phyloP scores from a whole-genome alignment of 106 monocot species.

The Iris macrosiphon region DNA sequence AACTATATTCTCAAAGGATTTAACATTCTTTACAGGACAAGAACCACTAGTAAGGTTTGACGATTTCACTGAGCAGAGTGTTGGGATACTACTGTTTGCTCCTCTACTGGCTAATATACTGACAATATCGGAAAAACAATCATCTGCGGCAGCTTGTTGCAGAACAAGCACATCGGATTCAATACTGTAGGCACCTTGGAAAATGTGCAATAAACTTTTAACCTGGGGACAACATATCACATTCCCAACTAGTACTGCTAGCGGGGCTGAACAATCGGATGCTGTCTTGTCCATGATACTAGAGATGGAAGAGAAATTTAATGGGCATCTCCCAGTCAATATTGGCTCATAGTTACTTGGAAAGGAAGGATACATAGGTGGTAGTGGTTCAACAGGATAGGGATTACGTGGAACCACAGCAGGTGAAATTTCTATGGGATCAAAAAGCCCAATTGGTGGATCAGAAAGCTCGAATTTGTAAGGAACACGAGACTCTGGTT shows the following conservation, averaged over 20 bases:
- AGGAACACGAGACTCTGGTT: slow-evolving; percentile 34
- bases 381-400: slow-evolving; percentile 67
- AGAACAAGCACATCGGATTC: slow-evolving; percentile 49
- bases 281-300: slow-evolving; percentile 75
- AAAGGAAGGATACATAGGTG: slow-evolving; percentile 95
- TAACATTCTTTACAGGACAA: slow-evolving; percentile 78
- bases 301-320: slow-evolving; percentile 80
- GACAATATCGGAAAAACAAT: slow-evolving; percentile 88
- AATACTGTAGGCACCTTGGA: slow-evolving; percentile 60
- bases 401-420: slow-evolving; percentile 61
- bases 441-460: slow-evolving; percentile 77
- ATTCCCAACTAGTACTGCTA: slow-evolving; percentile 79
- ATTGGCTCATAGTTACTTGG: slow-evolving; percentile 82
- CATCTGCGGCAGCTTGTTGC: slow-evolving; percentile 42
- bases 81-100: slow-evolving; percentile 68
- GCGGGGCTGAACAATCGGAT: slow-evolving; percentile 87
- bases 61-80: slow-evolving; percentile 61
- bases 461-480: slow-evolving; percentile 73
- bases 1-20: slow-evolving; percentile 73
- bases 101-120: slow-evolving; percentile 82
- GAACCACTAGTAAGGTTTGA: slow-evolving; percentile 77
- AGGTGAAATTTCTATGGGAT: slow-evolving; percentile 92
- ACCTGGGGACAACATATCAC: slow-evolving; percentile 98
- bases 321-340: slow-evolving; percentile 80
- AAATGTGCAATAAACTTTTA: slow-evolving; percentile 80